Evolutionary conservation across 441 rosid genomes (phyloP).

Genomic region (Viola pubescens): DNA sequence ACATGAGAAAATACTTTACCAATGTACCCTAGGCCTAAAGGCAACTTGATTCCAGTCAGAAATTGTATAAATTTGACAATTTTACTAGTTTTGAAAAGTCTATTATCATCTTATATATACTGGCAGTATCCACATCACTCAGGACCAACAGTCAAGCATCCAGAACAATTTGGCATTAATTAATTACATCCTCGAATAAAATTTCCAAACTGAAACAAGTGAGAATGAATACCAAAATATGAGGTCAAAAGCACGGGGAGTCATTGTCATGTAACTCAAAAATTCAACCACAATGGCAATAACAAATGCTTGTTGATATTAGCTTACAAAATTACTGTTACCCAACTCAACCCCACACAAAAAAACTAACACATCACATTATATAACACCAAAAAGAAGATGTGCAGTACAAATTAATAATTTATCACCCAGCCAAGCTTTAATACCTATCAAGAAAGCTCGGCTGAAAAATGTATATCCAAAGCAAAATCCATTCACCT

Average conservation of each 20-base stretch:
- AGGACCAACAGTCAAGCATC: background rate
- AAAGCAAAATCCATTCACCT: no score
- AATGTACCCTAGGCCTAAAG: background rate
- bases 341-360: no score
- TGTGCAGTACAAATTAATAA: no score
- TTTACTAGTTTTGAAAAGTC: background rate
- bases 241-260: background rate
- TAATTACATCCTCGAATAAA: background rate
- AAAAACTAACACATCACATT: no score
- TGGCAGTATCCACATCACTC: background rate
- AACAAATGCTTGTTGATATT: background rate
- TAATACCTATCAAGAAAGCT: no score
- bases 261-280: background rate
- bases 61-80: background rate
- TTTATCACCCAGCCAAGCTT: no score
- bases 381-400: no score
- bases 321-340: background rate
- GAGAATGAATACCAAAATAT: background rate
- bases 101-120: background rate
- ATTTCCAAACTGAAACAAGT: background rate
- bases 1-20: background rate
- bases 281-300: background rate
- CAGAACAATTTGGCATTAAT: background rate
- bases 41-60: background rate
- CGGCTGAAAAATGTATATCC: no score